Conservation (phyloP, 2,329 filamentous ascomycete genomes). For the Hymenoscyphus albidus region DNA sequence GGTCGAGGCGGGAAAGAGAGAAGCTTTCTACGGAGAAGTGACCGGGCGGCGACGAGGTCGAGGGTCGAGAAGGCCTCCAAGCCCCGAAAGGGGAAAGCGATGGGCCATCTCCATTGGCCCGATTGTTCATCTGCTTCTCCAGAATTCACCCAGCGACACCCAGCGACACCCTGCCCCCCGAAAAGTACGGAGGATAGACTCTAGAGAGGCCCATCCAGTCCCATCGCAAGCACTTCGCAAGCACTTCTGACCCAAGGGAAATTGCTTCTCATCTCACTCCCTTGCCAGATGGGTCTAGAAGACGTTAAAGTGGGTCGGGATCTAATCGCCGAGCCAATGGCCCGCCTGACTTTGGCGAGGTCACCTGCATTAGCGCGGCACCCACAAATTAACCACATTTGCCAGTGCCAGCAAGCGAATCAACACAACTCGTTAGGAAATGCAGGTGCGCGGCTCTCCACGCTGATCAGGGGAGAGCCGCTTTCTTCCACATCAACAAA, state of each 20-base stretch:
- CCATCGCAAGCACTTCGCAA: neutral
- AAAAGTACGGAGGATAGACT: no score
- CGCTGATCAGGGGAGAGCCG: neutral
- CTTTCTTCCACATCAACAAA: neutral
- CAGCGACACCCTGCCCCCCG: neutral
- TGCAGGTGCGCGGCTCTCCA: neutral
- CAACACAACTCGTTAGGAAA: neutral
- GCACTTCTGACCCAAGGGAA: neutral
- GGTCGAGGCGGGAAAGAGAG: conserved; percentile 2
- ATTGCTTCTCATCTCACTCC: neutral
- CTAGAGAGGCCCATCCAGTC: no score
- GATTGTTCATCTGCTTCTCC: neutral
- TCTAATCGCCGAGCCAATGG: neutral
- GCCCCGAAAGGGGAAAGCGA: neutral
- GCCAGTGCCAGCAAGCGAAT: neutral
- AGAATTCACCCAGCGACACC: neutral
- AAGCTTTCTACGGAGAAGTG: neutral
- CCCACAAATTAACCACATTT: neutral
- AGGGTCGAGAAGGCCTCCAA: neutral
- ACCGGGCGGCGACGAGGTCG: neutral
- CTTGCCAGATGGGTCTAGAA: neutral
- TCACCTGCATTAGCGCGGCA: neutral
- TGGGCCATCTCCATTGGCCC: neutral
- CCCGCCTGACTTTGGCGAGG: neutral
- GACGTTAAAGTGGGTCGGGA: neutral